Conservation (phyloP, 495 filamentous ascomycete genomes). For the Aspergillus nanangensis region DNA sequence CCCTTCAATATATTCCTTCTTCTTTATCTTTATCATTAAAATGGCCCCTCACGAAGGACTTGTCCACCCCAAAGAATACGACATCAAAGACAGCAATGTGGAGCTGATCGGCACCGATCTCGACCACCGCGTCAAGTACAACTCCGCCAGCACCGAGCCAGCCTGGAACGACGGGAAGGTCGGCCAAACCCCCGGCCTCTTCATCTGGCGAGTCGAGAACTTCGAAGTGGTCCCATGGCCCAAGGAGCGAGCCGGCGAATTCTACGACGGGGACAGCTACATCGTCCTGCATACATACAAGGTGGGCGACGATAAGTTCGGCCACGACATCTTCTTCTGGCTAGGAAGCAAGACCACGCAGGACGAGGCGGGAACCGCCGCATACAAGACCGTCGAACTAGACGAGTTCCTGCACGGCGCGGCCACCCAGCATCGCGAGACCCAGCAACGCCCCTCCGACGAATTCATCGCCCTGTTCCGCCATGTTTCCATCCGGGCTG, state of each 20-base stretch:
- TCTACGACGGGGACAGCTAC: slow-evolving; percentile 61
- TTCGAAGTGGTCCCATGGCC: slow-evolving; percentile 59
- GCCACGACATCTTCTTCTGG: slow-evolving; percentile 59
- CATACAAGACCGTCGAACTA: slow-evolving; percentile 63
- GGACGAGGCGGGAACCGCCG: slow-evolving; percentile 60
- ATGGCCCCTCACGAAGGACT: slow-evolving; percentile 54
- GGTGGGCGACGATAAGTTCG: slow-evolving; percentile 45
- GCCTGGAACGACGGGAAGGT: slow-evolving; percentile 54
- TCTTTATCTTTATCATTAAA: slow-evolving; percentile 20
- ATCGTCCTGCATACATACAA: slow-evolving; percentile 55
- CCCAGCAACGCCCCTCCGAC: slow-evolving; percentile 50
- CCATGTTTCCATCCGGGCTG: slow-evolving; percentile 45
- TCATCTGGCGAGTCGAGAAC: slow-evolving; percentile 58
- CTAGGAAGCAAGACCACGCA: slow-evolving; percentile 55
- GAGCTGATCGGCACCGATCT: slow-evolving; percentile 54
- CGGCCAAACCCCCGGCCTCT: slow-evolving; percentile 44
- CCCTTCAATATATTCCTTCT: too few species aligned
- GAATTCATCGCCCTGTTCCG: slow-evolving; percentile 56
- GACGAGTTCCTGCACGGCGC: slow-evolving; percentile 57
- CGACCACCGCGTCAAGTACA: slow-evolving; percentile 61
- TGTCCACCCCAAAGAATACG: slow-evolving; percentile 54
- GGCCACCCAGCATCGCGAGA: slow-evolving; percentile 56
- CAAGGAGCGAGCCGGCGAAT: slow-evolving; percentile 45
- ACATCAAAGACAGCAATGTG: slow-evolving; percentile 60
- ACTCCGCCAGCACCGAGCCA: slow-evolving; percentile 54